phyloP scores from a whole-genome alignment of 2,329 filamentous ascomycete genomes.

The Orbilia javanica region DNA sequence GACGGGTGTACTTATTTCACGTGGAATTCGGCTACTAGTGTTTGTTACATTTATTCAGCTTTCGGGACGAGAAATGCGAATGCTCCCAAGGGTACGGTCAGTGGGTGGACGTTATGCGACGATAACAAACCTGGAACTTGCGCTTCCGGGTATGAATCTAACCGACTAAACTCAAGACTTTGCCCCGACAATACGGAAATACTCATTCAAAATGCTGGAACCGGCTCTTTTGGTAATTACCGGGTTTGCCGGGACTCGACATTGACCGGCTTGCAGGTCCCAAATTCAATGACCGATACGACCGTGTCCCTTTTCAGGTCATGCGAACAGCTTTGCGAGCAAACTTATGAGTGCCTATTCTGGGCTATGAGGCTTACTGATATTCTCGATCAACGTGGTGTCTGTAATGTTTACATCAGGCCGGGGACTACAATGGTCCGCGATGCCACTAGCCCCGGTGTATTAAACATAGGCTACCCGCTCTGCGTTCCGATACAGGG shows the following conservation, averaged over 20 bases:
- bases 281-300: background rate
- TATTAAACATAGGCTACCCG: background rate
- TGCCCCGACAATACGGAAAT: background rate
- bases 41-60: background rate
- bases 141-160: background rate
- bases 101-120: slow-evolving; percentile 2
- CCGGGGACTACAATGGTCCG: background rate
- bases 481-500: background rate
- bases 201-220: background rate
- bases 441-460: background rate
- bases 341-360: background rate
- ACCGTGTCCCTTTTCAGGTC: background rate
- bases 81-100: background rate
- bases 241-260: background rate
- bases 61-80: background rate
- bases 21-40: background rate
- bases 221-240: background rate
- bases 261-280: background rate
- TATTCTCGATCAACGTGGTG: background rate
- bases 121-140: background rate
- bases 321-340: background rate
- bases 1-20: background rate
- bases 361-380: background rate
- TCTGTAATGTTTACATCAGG: background rate
- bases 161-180: background rate